Evolutionary conservation across 2,329 filamentous ascomycete species (phyloP).

Genomic region (Paecilomyces niveus): DNA sequence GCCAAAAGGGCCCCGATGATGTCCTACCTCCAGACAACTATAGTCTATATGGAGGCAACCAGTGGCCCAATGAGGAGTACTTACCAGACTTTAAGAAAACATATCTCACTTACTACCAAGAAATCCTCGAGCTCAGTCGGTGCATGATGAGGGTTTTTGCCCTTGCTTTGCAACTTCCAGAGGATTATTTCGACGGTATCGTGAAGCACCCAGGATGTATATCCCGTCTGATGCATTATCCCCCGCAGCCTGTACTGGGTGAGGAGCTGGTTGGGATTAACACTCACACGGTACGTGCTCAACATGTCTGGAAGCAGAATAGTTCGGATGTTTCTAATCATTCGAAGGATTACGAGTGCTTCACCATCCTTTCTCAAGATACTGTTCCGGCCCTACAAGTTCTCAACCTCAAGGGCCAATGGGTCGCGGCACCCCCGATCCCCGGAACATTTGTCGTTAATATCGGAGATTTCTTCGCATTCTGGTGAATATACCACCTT

Average conservation of each 20-base stretch:
- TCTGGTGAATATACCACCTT: conserved; percentile 11
- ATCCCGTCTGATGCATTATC: conserved; percentile 18
- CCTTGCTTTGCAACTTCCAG: conserved; percentile 47
- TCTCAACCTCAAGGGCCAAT: conserved; percentile 22
- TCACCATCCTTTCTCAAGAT: conserved; percentile 37
- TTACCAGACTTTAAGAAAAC: conserved; percentile 40
- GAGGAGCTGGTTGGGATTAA: conserved; percentile 32
- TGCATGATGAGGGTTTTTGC: conserved; percentile 48
- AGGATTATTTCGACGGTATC: conserved; percentile 50
- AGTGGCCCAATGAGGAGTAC: conserved; percentile 13
- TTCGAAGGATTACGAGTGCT: conserved; percentile 27
- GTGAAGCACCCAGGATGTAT: conserved; percentile 43
- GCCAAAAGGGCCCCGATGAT: conserved; percentile 26
- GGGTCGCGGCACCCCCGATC: conserved; percentile 16
- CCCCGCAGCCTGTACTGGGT: conserved; percentile 21
- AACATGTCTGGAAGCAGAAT: background rate
- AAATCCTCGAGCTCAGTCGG: conserved; percentile 45
- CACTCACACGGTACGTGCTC: conserved; percentile 27
- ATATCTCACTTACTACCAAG: conserved; percentile 42
- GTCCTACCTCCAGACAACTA: conserved; percentile 31
- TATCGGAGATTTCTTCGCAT: conserved; percentile 23
- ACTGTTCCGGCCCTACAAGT: conserved; percentile 30
- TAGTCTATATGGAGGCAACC: conserved; percentile 9
- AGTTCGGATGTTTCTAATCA: background rate
- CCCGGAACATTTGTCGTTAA: conserved; percentile 23